phyloP scores from a whole-genome alignment of 352 stramenopile genomes.

The Pythium sukuiense region DNA sequence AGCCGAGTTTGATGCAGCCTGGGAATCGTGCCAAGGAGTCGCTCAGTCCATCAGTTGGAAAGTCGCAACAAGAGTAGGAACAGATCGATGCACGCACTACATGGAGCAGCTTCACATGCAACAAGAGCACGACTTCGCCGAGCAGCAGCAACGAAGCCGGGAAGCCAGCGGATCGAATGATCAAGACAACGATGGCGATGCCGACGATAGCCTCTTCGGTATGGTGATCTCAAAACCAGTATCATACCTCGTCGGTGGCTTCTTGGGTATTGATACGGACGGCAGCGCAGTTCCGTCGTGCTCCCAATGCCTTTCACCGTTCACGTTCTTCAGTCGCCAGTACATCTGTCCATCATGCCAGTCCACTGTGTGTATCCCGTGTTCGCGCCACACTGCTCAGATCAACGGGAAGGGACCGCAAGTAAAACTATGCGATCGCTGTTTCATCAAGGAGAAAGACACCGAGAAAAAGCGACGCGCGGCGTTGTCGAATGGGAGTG shows the following conservation, averaged over 20 bases:
- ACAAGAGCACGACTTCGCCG: constrained; percentile 45
- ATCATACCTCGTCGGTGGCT: constrained; percentile 60
- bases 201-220: constrained; percentile 45
- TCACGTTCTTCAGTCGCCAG: constrained; percentile 77
- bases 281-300: constrained; percentile 28
- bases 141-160: constrained; percentile 37
- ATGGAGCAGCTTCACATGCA: constrained; percentile 45
- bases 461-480: constrained; percentile 44
- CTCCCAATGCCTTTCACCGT: constrained; percentile 55
- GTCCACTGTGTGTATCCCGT: constrained; percentile 54
- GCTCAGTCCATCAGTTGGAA: constrained; percentile 82
- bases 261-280: constrained; percentile 46
- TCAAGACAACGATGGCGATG: constrained; percentile 14
- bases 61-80: constrained; percentile 35
- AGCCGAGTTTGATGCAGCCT: constrained; percentile 42
- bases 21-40: constrained; percentile 62
- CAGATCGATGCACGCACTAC: constrained; percentile 39
- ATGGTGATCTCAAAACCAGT: constrained; percentile 64
- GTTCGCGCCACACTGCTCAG: constrained; percentile 54
- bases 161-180: constrained; percentile 27
- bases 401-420: constrained; percentile 42
- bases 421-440: constrained; percentile 68
- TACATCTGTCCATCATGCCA: constrained; percentile 51
- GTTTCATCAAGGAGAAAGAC: constrained; percentile 74
- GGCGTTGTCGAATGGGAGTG: constrained; percentile 7